Evolutionary conservation across 2,329 filamentous ascomycete species (phyloP).

Genomic region (Gremmenia infestans): DNA sequence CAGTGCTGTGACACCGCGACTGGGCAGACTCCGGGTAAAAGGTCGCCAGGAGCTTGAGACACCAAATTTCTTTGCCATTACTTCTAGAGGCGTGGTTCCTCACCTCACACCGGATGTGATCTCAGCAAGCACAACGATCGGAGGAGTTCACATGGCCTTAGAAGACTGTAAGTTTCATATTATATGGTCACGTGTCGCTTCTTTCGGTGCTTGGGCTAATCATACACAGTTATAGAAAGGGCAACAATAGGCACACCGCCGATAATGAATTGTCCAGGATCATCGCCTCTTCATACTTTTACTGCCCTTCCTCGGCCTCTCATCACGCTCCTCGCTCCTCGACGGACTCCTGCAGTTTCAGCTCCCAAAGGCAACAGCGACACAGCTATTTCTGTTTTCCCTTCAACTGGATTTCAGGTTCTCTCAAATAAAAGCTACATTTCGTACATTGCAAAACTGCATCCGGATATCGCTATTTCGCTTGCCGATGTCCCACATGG

Average conservation of each 20-base stretch:
- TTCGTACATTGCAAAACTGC: slow-evolving; percentile 56
- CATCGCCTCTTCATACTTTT: slow-evolving; percentile 64
- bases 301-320: slow-evolving; percentile 63
- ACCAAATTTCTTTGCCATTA: slow-evolving; percentile 73
- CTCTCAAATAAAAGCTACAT: slow-evolving; percentile 67
- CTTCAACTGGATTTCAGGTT: slow-evolving; percentile 77
- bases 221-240: slow-evolving; percentile 47
- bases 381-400: slow-evolving; percentile 69
- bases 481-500: slow-evolving; percentile 67
- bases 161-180: slow-evolving; percentile 77
- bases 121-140: slow-evolving; percentile 56
- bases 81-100: slow-evolving; percentile 78
- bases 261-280: slow-evolving; percentile 38
- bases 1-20: slow-evolving; percentile 17
- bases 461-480: slow-evolving; percentile 75
- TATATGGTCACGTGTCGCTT: slow-evolving; percentile 10
- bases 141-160: slow-evolving; percentile 72
- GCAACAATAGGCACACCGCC: slow-evolving; percentile 43
- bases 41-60: slow-evolving; percentile 67
- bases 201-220: slow-evolving; percentile 7
- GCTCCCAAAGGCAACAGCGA: slow-evolving; percentile 68
- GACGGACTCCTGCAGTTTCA: slow-evolving; percentile 70
- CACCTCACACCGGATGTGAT: slow-evolving; percentile 87
- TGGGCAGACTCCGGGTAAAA: slow-evolving; percentile 47
- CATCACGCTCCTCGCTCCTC: slow-evolving; percentile 68